phyloP scores from a whole-genome alignment of 805 yeast genomes.

The Pichia occidentalis region DNA sequence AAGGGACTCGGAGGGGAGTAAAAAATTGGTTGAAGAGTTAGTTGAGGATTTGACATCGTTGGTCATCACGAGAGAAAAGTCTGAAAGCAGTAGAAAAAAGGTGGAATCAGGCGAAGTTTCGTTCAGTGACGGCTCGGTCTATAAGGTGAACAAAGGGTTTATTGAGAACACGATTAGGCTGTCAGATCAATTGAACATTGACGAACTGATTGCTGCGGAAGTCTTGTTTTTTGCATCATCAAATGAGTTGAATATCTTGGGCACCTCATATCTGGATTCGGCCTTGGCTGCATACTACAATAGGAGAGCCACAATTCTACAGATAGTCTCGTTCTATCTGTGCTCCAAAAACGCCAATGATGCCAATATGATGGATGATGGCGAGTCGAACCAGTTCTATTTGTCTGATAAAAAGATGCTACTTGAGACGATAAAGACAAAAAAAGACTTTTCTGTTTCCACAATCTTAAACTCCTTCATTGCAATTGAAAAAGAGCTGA shows the following conservation, averaged over 20 bases:
- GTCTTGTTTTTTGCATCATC: conserved; percentile 45
- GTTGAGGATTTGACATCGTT: conserved; percentile 37
- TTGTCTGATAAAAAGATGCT: conserved; percentile 1
- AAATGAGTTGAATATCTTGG: conserved; percentile 32
- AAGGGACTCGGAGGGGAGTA: conserved; percentile 18
- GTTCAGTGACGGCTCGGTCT: conserved; percentile 51
- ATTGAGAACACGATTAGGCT: conserved; percentile 50
- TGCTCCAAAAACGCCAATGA: conserved; percentile 18
- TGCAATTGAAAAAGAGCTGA: conserved; percentile 50
- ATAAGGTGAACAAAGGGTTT: conserved; percentile 59
- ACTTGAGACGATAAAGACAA: conserved; percentile 1
- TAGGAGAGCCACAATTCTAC: conserved; percentile 68
- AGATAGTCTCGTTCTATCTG: conserved; percentile 43
- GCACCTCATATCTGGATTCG: conserved; percentile 45
- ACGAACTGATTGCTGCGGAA: conserved; percentile 73
- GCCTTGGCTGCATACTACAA: conserved; percentile 65
- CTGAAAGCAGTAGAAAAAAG: conserved; percentile 38
- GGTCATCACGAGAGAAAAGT: conserved; percentile 39
- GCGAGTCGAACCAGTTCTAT: too few relatives aligned
- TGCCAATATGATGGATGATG: neutral
- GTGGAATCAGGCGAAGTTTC: conserved; percentile 42
- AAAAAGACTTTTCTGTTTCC: conserved; percentile 3
- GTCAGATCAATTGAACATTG: conserved; percentile 63
- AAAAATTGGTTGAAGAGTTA: conserved; percentile 23
- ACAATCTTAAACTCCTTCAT: conserved; percentile 44